phyloP scores from a whole-genome alignment of 495 filamentous ascomycete genomes.

The Neurospora tetrasperma region DNA sequence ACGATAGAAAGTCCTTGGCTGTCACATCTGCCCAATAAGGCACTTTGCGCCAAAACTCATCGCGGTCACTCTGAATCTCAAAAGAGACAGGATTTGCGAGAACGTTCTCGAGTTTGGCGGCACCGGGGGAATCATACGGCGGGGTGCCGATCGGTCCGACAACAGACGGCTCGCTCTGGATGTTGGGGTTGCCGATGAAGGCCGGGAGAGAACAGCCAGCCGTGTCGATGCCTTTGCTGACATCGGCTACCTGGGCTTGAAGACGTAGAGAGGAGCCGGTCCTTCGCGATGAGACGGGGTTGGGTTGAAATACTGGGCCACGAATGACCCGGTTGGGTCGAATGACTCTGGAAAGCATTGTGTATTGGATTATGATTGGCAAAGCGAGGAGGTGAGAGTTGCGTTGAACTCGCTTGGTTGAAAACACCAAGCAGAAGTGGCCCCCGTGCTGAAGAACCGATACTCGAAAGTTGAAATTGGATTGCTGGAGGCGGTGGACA shows the following conservation, averaged over 20 bases:
- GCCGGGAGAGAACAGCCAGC: background rate
- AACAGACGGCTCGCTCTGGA: background rate
- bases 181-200: background rate
- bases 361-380: background rate
- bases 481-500: background rate
- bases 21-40: slow-evolving; percentile 33
- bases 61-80: slow-evolving; percentile 3
- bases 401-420: background rate
- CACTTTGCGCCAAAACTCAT: slow-evolving; percentile 37
- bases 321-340: slow-evolving; percentile 3
- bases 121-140: background rate
- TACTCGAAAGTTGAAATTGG: background rate
- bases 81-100: slow-evolving; percentile 4
- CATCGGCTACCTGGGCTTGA: slow-evolving; percentile 17
- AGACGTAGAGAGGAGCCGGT: slow-evolving; percentile 11
- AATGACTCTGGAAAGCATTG: slow-evolving; percentile 9
- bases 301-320: background rate
- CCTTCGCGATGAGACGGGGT: slow-evolving; percentile 4
- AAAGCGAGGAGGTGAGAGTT: background rate
- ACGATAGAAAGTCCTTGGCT: slow-evolving; percentile 33
- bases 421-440: background rate
- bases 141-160: background rate
- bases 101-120: background rate
- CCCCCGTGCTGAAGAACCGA: background rate
- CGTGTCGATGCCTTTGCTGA: slow-evolving; percentile 4